Conservation (phyloP, 352 stramenopile genomes). For the Phytophthora crassamura region DNA sequence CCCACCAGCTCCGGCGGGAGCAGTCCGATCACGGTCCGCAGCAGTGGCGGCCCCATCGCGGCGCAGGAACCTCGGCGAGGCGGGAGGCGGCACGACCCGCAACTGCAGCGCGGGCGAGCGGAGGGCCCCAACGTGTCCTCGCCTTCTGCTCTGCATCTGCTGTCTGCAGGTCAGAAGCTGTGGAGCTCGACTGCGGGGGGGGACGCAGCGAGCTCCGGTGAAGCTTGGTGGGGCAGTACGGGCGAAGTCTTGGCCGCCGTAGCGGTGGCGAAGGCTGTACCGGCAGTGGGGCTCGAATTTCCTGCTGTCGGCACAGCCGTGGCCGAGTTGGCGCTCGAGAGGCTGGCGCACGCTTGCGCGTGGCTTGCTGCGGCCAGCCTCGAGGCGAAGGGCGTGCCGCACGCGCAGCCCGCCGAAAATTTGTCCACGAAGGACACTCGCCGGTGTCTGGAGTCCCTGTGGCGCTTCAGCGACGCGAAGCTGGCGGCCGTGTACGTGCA, state of each 20-base stretch:
- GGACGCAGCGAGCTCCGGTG: conserved; percentile 14
- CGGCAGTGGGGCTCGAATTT: background rate
- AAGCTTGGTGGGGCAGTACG: background rate
- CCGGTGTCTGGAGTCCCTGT: conserved; percentile 15
- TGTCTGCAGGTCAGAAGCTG: conserved; percentile 3
- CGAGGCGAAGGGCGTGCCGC: conserved; percentile 18
- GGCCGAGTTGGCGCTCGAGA: background rate
- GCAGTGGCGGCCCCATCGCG: conserved; percentile 1
- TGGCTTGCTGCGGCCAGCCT: conserved; percentile 23
- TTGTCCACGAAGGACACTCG: conserved; percentile 17
- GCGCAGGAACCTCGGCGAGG: background rate
- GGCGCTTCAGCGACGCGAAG: conserved; percentile 10
- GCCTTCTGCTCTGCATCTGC: no score
- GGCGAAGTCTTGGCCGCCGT: background rate
- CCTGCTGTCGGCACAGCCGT: conserved; percentile 7
- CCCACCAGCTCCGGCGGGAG: background rate
- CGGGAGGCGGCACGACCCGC: background rate
- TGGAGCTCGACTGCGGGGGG: conserved; percentile 4
- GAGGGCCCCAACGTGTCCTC: conserved; percentile 10
- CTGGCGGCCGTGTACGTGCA: conserved; percentile 23
- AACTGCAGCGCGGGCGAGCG: background rate
- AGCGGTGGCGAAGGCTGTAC: conserved; percentile 4
- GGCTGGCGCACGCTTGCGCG: conserved; percentile 17
- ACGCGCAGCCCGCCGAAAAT: conserved; percentile 27
- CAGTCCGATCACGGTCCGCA: background rate